Base-by-base conservation (phyloP, 495 filamentous ascomycete species). In the Chaetomium fimeti region DNA sequence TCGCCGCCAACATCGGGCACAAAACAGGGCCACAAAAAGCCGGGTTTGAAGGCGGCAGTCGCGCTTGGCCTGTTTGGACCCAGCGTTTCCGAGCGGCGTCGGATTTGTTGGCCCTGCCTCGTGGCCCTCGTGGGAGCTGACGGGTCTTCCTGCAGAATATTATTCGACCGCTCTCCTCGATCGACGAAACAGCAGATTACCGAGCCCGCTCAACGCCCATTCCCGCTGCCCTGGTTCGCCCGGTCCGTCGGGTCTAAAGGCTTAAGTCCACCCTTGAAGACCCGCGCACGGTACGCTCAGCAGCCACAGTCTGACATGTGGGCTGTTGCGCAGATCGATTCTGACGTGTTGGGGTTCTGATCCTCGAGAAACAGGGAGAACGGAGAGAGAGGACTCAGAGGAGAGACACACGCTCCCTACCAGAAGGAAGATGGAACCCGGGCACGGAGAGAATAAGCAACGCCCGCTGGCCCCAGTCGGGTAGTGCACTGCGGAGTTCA, bases 141-240 rank as follows among this genome's bases (percentile, higher is more conserved):
- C 32, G 45, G 8, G 40, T 43, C 40, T 20, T 24, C 45, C 45
- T 49, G 45, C 45, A 49, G 18, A 24, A 24, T 24, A 11, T 49
- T 3, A 49, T 49, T 24, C 43, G 43, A 24, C 45, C 45, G 45
- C 16, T 24, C 20, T 9, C 3, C 20, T 49, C 18, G 45, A 49
- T 49, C 45, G 45, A 49, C 45, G 20, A 49, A 20, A 49, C n/a
- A 20, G 45, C 45, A 49, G 45, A 49, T 49, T 49, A 49, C 45
- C 18, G 45, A 49, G 45, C 45, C 45, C 16, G n/a, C 20, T 8
- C 18, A 49, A 20, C 45, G 45, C 45, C 45, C 16, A 24, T 24
- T 49, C 45, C 45, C 45, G 20, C 45, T 24, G 45, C 45, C 9
- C 5, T 49, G 45, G 45, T 49, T 49, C 45, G 45, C 45, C 45